Conservation (phyloP, 305 asterid genomes). For the Solanum chacoense region DNA sequence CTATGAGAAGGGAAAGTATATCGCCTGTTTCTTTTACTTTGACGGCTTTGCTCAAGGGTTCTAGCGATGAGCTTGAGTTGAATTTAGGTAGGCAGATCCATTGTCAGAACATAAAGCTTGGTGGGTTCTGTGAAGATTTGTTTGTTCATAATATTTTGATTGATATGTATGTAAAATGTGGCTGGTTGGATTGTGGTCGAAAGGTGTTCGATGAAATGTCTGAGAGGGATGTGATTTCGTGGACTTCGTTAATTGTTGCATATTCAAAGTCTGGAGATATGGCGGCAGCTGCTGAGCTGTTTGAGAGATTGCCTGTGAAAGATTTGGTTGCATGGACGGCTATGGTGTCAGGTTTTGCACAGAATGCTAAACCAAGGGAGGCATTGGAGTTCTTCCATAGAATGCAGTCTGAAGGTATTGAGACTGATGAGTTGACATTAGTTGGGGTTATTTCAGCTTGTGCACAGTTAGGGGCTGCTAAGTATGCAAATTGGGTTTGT, state of each 20-base stretch:
- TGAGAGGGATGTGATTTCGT: slow-evolving; percentile 44
- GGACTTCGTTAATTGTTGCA: slow-evolving; percentile 56
- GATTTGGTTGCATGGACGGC: slow-evolving; percentile 79
- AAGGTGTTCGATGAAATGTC: slow-evolving; percentile 80
- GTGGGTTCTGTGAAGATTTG: slow-evolving; percentile 51
- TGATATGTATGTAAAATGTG: slow-evolving; percentile 59
- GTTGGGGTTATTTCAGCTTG: slow-evolving; percentile 65
- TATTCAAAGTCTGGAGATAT: slow-evolving; percentile 51
- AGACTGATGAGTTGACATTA: slow-evolving; percentile 54
- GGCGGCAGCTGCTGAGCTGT: slow-evolving; percentile 40
- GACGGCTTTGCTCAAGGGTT: slow-evolving; percentile 49
- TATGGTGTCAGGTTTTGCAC: slow-evolving; percentile 73
- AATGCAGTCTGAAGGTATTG: slow-evolving; percentile 54
- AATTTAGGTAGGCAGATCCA: slow-evolving; percentile 58
- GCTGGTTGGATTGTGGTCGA: slow-evolving; percentile 39
- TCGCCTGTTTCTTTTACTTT: slow-evolving; percentile 59
- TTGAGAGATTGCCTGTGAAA: slow-evolving; percentile 36
- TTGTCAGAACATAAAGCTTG: slow-evolving; percentile 50
- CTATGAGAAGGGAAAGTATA: slow-evolving; percentile 40
- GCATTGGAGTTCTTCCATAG: slow-evolving; percentile 52
- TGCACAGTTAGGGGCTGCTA: slow-evolving; percentile 55
- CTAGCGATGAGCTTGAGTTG: slow-evolving; percentile 20
- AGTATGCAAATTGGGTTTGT: slow-evolving; percentile 48
- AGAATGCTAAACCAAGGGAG: slow-evolving; percentile 59
- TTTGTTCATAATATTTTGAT: slow-evolving; percentile 48